Evolutionary conservation across 2,329 filamentous ascomycete genomes (phyloP), one percentile per base, ranked within the genome.

Genomic region (Exophiala mesophila): DNA sequence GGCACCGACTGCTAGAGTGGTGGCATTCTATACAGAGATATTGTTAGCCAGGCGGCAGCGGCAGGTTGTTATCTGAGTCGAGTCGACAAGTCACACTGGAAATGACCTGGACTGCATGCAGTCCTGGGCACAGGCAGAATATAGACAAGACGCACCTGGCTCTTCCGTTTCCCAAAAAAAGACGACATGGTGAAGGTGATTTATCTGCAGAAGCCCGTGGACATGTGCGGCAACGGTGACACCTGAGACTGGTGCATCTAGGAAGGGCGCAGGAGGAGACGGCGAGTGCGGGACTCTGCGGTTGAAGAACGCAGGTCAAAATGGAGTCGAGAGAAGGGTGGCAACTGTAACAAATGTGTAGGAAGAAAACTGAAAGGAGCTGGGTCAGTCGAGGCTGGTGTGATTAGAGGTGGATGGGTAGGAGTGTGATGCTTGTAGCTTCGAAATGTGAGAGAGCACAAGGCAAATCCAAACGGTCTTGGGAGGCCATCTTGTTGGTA

Each of bases 141-240:
- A n/a, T n/a, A n/a, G n/a, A n/a, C n/a, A n/a, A n/a, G 15, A 48
- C 48, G 21, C 24, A 51, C 48, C 41, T 66, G 66, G 43, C 65
- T 63, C 59, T 74, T 74, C 58, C 76, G 67, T 56, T 72, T 69
- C 49, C 69, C 67, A 60, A 76, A 74, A 68, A 76, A 74, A 32
- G 67, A 69, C 55, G 68, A 67, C 72, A 76, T 76, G 54, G 29
- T 52, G 17, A 33, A 49, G 21, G 43, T 41, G 46, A 51, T 41
- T 51, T 49, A 54, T 54, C 50, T 54, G 53, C 50, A 45, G 43
- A 39, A 43, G 40, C 44, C 53, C 53, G 51, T 48, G 40, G 20
- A 44, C 45, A 52, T 46, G 17, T 38, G 46, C 43, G 35, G 39
- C 36, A 19, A 36, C 41, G 34, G 20, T 44, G 31, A 41, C 26